Evolutionary conservation across 257 asterid species (phyloP), one percentile per base, ranked within the genome.

Genomic region (Nicotiana tabacum): DNA sequence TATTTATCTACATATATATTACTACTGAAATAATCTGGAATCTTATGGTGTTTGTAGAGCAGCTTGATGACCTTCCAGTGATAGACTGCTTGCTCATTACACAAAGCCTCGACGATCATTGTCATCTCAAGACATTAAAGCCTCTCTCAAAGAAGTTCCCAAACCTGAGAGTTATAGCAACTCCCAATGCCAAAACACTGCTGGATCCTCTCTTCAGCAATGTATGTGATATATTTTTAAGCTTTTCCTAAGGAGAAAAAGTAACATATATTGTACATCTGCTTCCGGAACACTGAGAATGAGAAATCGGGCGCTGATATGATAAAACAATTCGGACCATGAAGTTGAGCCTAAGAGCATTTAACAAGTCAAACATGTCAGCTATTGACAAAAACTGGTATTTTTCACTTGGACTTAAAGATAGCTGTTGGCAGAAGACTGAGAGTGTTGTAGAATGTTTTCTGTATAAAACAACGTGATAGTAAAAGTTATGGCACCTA

Each of bases 71-170:
- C 88, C 94, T 93, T 88, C 95, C 98, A 81, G 90, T 90, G 84
- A 87, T 96, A 16, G 84, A 96, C 83, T 92, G 93, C 89, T 83
- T 96, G 81, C 85, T 96, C n/a, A 96, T 96, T 27, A 96, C 98
- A 32, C 99, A 94, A 92, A 93, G 98, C 89, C 98, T 96, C 68
- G 99, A 96, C 53, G 99, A 96, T 82, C 98, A 96, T 84, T 96
- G 98, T 84, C 99, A 96, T 89, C 84, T 96, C 86, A 94, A 88
- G 82, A 96, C 99, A 35, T 83, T 96, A 39, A 90, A 84, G 90
- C 98, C 98, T 66, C 97, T 94, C 58, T 94, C 98, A 18, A 87
- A 87, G 69, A 96, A 88, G 90, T 87, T 78, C 30, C 95, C 97
- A 1, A 89, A 85, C 86, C 88, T 96, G 81, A 90, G 89, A 85